Percentiles rank a stretch among this genome's conserved stretches.
phyloP scores from a whole-genome alignment of 2,329 filamentous ascomycete genomes.

The Aspergillus tamarii region DNA sequence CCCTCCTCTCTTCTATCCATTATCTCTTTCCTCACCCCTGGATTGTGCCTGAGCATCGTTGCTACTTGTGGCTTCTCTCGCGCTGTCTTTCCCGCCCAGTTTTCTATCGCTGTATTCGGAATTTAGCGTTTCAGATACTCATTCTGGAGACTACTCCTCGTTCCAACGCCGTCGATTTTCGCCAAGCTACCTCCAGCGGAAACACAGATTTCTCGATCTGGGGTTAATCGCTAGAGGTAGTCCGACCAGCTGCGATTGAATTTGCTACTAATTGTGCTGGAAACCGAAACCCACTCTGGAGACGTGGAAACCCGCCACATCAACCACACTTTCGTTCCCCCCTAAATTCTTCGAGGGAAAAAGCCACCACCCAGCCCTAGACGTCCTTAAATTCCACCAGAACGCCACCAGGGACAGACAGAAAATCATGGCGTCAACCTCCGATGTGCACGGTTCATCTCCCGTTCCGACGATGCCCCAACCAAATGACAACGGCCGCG shows the following conservation, averaged over 20 bases:
- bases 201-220: conserved; percentile 42
- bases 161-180: conserved; percentile 24
- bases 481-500: conserved; percentile 42
- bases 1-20: conserved; percentile 15
- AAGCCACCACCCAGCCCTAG: conserved; percentile 19
- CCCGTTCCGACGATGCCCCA: conserved; percentile 42
- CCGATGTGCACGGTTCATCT: conserved; percentile 42
- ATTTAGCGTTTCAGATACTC: conserved; percentile 5
- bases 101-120: conserved; percentile 15
- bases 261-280: conserved; percentile 9
- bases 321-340: conserved; percentile 14
- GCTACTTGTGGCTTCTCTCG: conserved; percentile 6
- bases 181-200: conserved; percentile 41
- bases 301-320: conserved; percentile 15
- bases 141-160: conserved; percentile 19
- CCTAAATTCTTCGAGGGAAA: conserved; percentile 5
- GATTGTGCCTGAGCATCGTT: background rate
- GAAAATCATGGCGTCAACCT: conserved; percentile 39
- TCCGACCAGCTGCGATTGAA: conserved; percentile 21
- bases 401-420: conserved; percentile 14
- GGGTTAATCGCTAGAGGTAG: conserved; percentile 43
- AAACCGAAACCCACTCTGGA: conserved; percentile 1
- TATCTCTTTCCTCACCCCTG: conserved; percentile 9
- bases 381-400: conserved; percentile 15
- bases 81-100: conserved; percentile 4